Base-by-base conservation (phyloP, 2,329 filamentous ascomycete genomes). In the Penicillium sp. region DNA sequence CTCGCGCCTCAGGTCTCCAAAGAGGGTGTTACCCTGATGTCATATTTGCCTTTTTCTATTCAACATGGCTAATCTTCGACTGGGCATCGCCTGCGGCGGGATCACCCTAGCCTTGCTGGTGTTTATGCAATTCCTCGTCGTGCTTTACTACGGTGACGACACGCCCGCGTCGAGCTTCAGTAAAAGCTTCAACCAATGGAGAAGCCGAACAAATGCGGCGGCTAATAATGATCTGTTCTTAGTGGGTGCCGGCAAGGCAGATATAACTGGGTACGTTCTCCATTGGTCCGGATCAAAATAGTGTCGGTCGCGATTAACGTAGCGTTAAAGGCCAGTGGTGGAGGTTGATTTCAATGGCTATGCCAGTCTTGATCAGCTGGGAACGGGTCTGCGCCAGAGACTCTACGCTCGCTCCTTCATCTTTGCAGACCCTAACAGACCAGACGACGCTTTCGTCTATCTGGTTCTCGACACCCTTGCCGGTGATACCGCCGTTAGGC, bases 291-390 rank as follows among this genome's bases (percentile, higher is more conserved):
- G 15, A 37, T 20, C 38, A 25, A 40, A 24, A 25, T 27, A 9
- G 24, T 25, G 24, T 25, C 24, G 24, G 38, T 27, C 38, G 23
- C 9, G 7, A 38, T 47, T 38, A 44, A 39, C 24, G 6, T 15
- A 7, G 18, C 39, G 31, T 13, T 54, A 3, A 23, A 82, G 88
- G 2, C 89, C 90, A 0, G 89, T 95, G 10, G 90, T 95, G 20
- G 89, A 96, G 69, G 81, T 96, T 64, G 90, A 89, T 62, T 80
- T 96, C 66, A 93, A 92, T 78, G 91, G 91, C 53, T 96, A 96
- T 74, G 92, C 92, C 28, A 87, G 91, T 68, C 76, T 85, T n/a
- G 81, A 81, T 37, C 92, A 97, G 72, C 74, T 86, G 27, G 92
- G 92, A 40, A 84, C 84, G 2, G 92, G 92, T 20, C 75, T 97